Evolutionary conservation across 1,139 yeast species (phyloP).

Genomic region (Yamadazyma membranifaciens): DNA sequence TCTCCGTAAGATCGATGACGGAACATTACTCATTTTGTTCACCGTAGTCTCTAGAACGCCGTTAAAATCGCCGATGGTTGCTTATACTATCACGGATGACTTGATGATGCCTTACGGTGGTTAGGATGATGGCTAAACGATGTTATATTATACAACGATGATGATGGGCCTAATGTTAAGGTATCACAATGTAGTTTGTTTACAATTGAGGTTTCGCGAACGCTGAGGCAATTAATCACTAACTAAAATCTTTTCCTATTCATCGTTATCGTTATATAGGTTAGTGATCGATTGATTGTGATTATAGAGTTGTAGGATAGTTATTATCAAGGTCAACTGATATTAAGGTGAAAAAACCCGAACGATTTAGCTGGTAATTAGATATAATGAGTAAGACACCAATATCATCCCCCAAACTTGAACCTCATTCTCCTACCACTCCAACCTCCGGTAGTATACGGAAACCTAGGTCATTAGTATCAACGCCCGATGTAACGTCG

Average conservation of each 20-base stretch:
- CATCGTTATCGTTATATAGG: background rate
- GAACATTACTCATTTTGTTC: slow-evolving; percentile 7
- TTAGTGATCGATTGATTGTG: background rate
- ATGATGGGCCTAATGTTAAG: background rate
- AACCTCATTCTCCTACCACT: background rate
- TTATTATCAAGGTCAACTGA: too few species aligned
- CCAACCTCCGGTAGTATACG: background rate
- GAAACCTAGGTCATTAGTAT: slow-evolving; percentile 16
- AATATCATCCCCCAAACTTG: slow-evolving; percentile 22
- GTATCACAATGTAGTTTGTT: background rate
- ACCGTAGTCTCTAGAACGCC: too few species aligned
- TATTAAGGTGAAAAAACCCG: too few species aligned
- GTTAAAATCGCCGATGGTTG: too few species aligned
- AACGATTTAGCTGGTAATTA: too few species aligned
- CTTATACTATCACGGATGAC: too few species aligned
- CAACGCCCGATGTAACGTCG: slow-evolving; percentile 30
- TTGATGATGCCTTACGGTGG: too few species aligned
- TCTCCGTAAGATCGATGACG: slow-evolving; percentile 7
- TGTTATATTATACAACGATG: too few species aligned
- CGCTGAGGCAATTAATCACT: background rate
- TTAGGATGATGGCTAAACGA: too few species aligned
- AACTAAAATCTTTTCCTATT: too few species aligned
- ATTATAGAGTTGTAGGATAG: too few species aligned
- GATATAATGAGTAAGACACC: slow-evolving; percentile 24
- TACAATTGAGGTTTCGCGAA: slow-evolving; percentile 4